Evolutionary conservation across 1,284 basidiomycete genomes (phyloP).

Genomic region (Cryptococcus amylolentus): DNA sequence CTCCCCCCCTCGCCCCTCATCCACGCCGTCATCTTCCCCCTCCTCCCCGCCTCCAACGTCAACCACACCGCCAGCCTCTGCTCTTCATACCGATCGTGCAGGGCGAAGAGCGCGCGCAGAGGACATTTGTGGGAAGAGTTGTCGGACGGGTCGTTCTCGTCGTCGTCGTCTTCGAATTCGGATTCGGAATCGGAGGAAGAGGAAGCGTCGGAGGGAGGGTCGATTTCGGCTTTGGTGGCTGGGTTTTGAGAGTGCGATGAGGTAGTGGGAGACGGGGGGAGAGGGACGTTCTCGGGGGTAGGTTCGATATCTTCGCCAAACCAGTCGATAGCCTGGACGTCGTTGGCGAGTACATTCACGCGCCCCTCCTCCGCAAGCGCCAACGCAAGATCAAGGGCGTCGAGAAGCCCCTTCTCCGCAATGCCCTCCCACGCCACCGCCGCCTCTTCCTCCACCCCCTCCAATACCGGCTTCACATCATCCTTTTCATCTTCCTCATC

Average conservation of each 20-base stretch:
- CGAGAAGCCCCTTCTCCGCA: slow-evolving; percentile 9
- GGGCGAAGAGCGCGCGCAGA: slow-evolving; percentile 25
- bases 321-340: slow-evolving; percentile 12
- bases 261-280: not conserved
- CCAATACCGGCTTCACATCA: not conserved
- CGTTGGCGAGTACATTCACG: slow-evolving; percentile 6
- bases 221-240: not conserved
- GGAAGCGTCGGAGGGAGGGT: slow-evolving; percentile 9
- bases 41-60: slow-evolving; percentile 9
- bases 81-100: slow-evolving; percentile 39
- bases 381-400: slow-evolving; percentile 9
- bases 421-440: slow-evolving; percentile 15
- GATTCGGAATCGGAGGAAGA: slow-evolving; percentile 19
- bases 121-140: slow-evolving; percentile 21
- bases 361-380: slow-evolving; percentile 10
- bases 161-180: slow-evolving; percentile 19
- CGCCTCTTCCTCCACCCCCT: not conserved
- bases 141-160: slow-evolving; percentile 3
- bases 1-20: slow-evolving; percentile 28
- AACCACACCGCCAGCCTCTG: slow-evolving; percentile 35
- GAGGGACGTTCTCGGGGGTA: not conserved
- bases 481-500: no score
- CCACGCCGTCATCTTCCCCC: slow-evolving; percentile 29
- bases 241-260: not conserved
- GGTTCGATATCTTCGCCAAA: slow-evolving; percentile 3